Evolutionary conservation across 495 filamentous ascomycete genomes (phyloP), one percentile per base, ranked within the genome.

Genomic region (Pseudoneurospora amorphoporcata): DNA sequence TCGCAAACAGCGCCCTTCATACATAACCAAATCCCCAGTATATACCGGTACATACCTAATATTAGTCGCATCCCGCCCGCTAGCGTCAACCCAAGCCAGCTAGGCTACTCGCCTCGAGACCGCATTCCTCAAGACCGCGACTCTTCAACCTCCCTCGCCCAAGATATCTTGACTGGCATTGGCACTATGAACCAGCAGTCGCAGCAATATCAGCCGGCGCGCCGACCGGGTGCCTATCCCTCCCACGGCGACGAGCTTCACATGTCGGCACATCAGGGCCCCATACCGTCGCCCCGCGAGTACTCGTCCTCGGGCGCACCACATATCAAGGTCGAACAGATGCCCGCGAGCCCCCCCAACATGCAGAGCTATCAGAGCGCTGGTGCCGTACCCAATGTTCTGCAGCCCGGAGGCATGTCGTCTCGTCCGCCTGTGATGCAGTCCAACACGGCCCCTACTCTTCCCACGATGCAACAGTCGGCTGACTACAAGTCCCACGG

Each of bases 381-480:
- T 53, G 79, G 84, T 16, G 79, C 82, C 69, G 85, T 94, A 16
- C 92, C 92, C 38, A 91, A 91, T 73, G 86, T 90, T 43, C 84
- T 95, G 58, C 91, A 94, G 79, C 90, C 93, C 71, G 82, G 86
- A 73, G 79, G 82, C 68, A 53, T 83, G 77, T 75, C 72, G 76
- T 76, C 86, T 47, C 86, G 94, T 69, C 91, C 92, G n/a, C 81
- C 83, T 37, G 84, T 88, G 32, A 83, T 92, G 69, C 87, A 92
- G 32, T 83, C 88, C 74, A 93, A 92, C 80, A 91, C 92, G 7
- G 90, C 92, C 9, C 89, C 90, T 16, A 86, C 85, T 12, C 77
- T 94, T 68, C 91, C 94, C 47, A 91, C 91, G 68, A 85, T 93
- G 79, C 88, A 90, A 47, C 90, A 90, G 41, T 89, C 90, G 73